These are phyloP conservation scores for Cryptosporidium sp. DNA, from an alignment of 169 alveolate species.

Conservation along the genomic window DNA sequence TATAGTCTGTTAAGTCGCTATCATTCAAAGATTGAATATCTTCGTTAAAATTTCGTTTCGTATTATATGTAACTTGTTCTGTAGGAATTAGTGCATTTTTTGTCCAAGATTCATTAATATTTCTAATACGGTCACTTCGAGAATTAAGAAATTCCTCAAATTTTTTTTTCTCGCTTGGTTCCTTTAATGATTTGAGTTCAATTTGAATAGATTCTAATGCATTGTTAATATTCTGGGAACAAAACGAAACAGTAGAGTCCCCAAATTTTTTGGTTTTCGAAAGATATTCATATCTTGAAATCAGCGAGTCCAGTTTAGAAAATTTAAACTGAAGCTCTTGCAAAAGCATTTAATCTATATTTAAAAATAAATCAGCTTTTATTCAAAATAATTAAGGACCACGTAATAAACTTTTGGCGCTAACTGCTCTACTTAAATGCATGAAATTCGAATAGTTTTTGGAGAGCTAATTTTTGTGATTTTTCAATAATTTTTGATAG, in stretches of 20 bases:
- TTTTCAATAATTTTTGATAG: conserved; percentile 33
- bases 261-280: conserved; percentile 46
- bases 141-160: conserved; percentile 33
- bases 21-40: conserved; percentile 16
- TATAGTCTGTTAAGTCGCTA: conserved; percentile 6
- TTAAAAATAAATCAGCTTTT: background rate
- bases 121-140: conserved; percentile 16
- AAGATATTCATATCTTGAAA: conserved; percentile 55
- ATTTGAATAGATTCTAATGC: conserved; percentile 43
- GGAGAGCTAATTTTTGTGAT: background rate
- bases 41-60: conserved; percentile 20
- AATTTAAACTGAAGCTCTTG: conserved; percentile 31
- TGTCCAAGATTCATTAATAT: conserved; percentile 20
- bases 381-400: background rate
- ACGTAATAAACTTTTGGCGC: background rate
- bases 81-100: background rate
- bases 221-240: conserved; percentile 44
- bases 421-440: background rate
- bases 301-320: conserved; percentile 55
- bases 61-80: background rate
- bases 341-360: conserved; percentile 7
- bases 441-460: conserved; percentile 24
- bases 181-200: conserved; percentile 7
- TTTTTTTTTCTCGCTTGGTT: conserved; percentile 20
- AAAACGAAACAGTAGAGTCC: conserved; percentile 62